Conservation (phyloP, 1,284 basidiomycete species). For the Grifola frondosa region DNA sequence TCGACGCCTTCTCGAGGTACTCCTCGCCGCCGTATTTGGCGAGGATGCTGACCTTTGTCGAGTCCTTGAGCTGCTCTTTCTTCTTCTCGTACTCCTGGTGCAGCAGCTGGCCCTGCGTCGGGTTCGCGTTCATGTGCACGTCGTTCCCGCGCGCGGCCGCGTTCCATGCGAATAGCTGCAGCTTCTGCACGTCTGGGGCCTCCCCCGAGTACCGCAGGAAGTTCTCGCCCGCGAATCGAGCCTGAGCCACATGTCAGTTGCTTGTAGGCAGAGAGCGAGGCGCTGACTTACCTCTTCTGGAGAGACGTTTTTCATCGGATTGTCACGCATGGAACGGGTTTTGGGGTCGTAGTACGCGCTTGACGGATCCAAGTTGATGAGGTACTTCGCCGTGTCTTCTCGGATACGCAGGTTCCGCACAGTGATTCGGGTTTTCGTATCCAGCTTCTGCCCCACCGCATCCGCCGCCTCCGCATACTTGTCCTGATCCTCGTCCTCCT, state of each 20-base stretch:
- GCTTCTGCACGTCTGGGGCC: slow-evolving; percentile 84
- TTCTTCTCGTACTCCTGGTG: slow-evolving; percentile 90
- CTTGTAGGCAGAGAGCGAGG: background rate
- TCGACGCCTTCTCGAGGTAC: slow-evolving; percentile 86
- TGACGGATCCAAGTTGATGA: slow-evolving; percentile 94
- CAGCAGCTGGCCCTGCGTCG: slow-evolving; percentile 90
- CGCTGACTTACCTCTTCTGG: slow-evolving; percentile 76
- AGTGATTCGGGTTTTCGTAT: slow-evolving; percentile 97
- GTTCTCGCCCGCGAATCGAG: slow-evolving; percentile 94
- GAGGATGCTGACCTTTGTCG: slow-evolving; percentile 84
- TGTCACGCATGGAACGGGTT: slow-evolving; percentile 99
- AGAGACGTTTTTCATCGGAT: slow-evolving; percentile 74
- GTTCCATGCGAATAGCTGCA: slow-evolving; percentile 98
- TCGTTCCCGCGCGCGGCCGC: slow-evolving; percentile 91
- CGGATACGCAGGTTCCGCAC: slow-evolving; percentile 98
- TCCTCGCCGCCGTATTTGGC: slow-evolving; percentile 93
- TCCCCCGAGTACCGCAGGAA: slow-evolving; percentile 91
- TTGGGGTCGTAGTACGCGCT: slow-evolving; percentile 99
- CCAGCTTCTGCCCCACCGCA: slow-evolving; percentile 96
- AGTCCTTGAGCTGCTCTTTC: slow-evolving; percentile 89
- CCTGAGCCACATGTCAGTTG: slow-evolving; percentile 45
- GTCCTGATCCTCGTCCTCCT: slow-evolving; percentile 92
- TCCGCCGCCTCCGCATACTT: slow-evolving; percentile 98
- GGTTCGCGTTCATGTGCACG: slow-evolving; percentile 94
- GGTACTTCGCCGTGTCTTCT: slow-evolving; percentile 98